phyloP scores from a whole-genome alignment of 2,329 filamentous ascomycete genomes.

The Pseudogymnoascus sp. region DNA sequence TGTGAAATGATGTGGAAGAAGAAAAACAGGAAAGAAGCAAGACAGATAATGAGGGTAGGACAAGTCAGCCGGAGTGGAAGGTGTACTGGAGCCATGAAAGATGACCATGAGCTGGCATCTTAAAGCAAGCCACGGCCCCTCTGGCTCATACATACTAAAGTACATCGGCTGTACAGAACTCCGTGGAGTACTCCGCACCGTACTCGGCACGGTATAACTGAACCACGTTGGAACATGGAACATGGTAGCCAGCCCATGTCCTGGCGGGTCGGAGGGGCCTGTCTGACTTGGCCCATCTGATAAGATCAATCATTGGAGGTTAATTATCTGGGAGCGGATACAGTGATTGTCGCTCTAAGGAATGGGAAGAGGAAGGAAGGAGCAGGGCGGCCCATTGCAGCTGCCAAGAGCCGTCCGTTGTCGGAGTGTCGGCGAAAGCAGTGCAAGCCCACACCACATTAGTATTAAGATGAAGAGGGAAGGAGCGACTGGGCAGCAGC shows the following conservation, averaged over 20 bases:
- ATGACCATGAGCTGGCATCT: neutral
- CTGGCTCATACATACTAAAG: neutral
- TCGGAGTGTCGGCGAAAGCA: neutral
- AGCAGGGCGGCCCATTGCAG: neutral
- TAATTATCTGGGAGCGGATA: neutral
- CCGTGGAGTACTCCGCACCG: neutral
- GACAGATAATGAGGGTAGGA: neutral
- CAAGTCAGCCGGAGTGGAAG: neutral
- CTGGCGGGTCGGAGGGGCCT: neutral
- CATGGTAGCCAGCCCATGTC: neutral
- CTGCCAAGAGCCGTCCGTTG: neutral
- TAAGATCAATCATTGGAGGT: neutral
- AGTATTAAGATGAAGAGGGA: neutral
- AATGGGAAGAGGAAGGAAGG: neutral
- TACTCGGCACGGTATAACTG: neutral
- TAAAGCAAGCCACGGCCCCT: neutral
- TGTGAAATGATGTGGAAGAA: neutral
- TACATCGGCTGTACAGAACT: neutral
- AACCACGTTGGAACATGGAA: constrained; percentile 1
- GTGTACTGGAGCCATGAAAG: neutral
- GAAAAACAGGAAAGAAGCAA: neutral
- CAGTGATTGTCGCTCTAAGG: neutral
- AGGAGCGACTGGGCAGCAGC: neutral
- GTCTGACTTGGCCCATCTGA: neutral
- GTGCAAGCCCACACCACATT: neutral